A percentile compares a stretch with the other conserved stretches of the same genome.
phyloP scores from a whole-genome alignment of 768 basidiomycete genomes.

The Boletellus sp. region DNA sequence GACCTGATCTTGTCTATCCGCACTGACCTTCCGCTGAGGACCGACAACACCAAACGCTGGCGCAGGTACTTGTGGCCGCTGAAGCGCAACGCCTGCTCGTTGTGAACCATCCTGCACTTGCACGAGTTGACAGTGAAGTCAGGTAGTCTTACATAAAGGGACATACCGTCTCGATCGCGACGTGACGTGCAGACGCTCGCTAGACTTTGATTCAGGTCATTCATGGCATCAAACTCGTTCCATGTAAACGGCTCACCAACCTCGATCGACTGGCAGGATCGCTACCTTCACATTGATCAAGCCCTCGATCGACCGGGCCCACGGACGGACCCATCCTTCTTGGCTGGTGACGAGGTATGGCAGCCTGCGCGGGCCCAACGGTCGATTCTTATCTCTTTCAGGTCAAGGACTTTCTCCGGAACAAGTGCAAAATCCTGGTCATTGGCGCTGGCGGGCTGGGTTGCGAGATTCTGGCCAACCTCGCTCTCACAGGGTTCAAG shows the following conservation, averaged over 20 bases:
- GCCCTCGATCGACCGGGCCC: constrained; percentile 85
- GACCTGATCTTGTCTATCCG: constrained; percentile 85
- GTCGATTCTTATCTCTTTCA: constrained; percentile 27
- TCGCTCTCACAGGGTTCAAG: constrained; percentile 94
- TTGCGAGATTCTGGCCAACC: constrained; percentile 95
- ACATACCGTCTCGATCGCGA: background rate
- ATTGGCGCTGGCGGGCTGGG: constrained; percentile 98
- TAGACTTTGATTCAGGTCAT: constrained; percentile 11
- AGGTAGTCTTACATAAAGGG: constrained; percentile 26
- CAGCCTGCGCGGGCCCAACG: background rate
- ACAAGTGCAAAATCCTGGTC: constrained; percentile 87
- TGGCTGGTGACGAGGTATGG: constrained; percentile 74
- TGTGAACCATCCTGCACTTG: constrained; percentile 38
- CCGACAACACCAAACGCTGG: constrained; percentile 80
- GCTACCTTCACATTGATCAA: constrained; percentile 84
- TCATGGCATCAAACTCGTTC: constrained; percentile 23
- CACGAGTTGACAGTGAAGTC: background rate
- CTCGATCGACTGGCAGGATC: constrained; percentile 48
- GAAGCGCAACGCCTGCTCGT: constrained; percentile 49
- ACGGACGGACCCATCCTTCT: constrained; percentile 79
- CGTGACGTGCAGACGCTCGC: constrained; percentile 10
- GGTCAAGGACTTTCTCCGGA: constrained; percentile 86
- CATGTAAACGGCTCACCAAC: constrained; percentile 36
- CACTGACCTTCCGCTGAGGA: constrained; percentile 83
- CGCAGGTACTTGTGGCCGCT: constrained; percentile 82